Percentiles rank a stretch among this genome's conserved stretches.
Conservation (phyloP, 371 early-diverging fungal genomes). For the Rhizomucor pusillus region DNA sequence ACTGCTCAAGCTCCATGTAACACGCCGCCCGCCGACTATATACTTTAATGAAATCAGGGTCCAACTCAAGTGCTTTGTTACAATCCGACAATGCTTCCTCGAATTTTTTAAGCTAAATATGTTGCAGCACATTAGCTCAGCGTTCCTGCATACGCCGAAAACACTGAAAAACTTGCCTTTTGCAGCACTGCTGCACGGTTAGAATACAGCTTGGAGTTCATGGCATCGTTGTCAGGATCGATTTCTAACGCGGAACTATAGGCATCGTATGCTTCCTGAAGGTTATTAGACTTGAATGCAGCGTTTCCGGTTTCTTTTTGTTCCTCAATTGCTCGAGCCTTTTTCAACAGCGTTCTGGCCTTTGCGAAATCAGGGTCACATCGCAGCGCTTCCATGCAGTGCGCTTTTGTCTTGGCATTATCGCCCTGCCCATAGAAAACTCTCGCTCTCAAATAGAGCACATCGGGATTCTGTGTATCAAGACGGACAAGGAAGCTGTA, state of each 20-base stretch:
- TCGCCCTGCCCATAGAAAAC: conserved; percentile 76
- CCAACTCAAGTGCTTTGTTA: conserved; percentile 66
- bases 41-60: conserved; percentile 64
- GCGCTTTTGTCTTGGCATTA: conserved; percentile 55
- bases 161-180: conserved; percentile 24
- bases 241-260: conserved; percentile 72
- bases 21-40: conserved; percentile 80
- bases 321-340: conserved; percentile 59
- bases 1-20: conserved; percentile 71
- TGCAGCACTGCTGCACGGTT: conserved; percentile 76
- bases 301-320: conserved; percentile 76
- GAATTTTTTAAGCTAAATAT: conserved; percentile 55
- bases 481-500: conserved; percentile 52
- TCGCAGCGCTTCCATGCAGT: conserved; percentile 68
- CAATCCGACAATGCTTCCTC: conserved; percentile 68
- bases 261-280: conserved; percentile 65
- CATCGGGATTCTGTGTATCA: conserved; percentile 75
- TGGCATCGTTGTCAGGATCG: conserved; percentile 65
- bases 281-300: conserved; percentile 62
- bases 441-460: conserved; percentile 68
- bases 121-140: too few species aligned
- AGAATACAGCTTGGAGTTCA: conserved; percentile 70
- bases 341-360: conserved; percentile 66
- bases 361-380: conserved; percentile 79
- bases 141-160: not conserved